Evolutionary conservation across 2,329 filamentous ascomycete genomes (phyloP).

Genomic region (Paradendryphiella salina): DNA sequence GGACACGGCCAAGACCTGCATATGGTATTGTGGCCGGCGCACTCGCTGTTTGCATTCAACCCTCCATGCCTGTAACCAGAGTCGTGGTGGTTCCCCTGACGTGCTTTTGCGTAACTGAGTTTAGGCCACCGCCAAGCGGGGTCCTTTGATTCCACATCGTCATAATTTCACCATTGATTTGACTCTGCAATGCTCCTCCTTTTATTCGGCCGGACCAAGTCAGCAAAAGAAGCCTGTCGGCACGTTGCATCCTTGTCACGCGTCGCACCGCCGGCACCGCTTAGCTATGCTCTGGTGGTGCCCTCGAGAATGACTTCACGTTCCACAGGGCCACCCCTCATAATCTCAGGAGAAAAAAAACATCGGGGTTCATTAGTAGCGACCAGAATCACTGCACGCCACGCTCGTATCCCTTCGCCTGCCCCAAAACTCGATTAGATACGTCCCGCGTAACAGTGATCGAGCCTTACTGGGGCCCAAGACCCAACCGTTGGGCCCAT

Average conservation of each 20-base stretch:
- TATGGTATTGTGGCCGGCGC: conserved; percentile 34
- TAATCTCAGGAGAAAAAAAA: neutral
- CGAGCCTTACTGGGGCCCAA: conserved; percentile 29
- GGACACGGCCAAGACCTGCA: conserved; percentile 32
- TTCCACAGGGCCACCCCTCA: conserved; percentile 1
- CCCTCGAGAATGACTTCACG: conserved; percentile 1
- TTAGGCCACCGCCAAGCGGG: conserved; percentile 18
- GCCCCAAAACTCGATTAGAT: conserved; percentile 33
- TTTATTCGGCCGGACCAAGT: conserved; percentile 30
- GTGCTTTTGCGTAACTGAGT: conserved; percentile 8
- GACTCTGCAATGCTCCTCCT: conserved; percentile 26
- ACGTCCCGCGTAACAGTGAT: conserved; percentile 33
- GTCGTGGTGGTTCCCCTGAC: conserved; percentile 31
- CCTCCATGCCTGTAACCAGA: conserved; percentile 19
- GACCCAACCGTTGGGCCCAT: conserved; percentile 18
- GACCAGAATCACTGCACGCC: conserved; percentile 17
- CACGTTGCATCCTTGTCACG: conserved; percentile 17
- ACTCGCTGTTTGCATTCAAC: conserved; percentile 17
- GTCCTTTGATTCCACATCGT: conserved; percentile 30
- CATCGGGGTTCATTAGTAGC: conserved; percentile 7
- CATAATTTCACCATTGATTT: conserved; percentile 32
- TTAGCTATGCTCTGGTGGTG: neutral
- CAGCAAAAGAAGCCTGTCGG: conserved; percentile 16
- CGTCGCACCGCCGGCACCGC: conserved; percentile 12
- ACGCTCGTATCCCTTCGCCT: conserved; percentile 31